Evolutionary conservation across 192 early-diverging fungal genomes (phyloP).

Genomic region (Rhizophagus clarus): DNA sequence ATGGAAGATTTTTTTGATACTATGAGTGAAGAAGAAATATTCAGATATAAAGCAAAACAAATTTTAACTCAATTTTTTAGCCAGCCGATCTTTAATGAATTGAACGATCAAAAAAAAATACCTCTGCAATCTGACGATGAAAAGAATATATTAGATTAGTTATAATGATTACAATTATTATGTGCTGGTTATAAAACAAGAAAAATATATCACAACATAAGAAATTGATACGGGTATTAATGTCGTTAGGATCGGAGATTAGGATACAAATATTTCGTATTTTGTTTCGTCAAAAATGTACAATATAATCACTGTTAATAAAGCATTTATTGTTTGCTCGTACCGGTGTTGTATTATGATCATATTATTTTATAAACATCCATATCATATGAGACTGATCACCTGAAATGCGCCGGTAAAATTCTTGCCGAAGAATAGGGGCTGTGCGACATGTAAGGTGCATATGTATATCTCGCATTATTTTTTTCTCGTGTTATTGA

Average conservation of each 20-base stretch:
- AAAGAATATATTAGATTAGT: conserved; percentile 5
- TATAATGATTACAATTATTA: conserved; percentile 8
- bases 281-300: background rate
- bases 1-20: conserved; percentile 20
- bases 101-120: background rate
- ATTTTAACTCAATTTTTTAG: conserved; percentile 1
- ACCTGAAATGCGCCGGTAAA: too few relatives aligned
- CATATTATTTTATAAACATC: too few relatives aligned
- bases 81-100: conserved; percentile 1
- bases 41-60: background rate
- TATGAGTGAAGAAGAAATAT: conserved; percentile 7
- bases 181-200: background rate
- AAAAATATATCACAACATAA: too few relatives aligned
- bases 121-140: background rate
- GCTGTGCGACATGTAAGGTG: too few relatives aligned
- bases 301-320: conserved; percentile 10
- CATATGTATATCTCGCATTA: too few relatives aligned
- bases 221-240: too few relatives aligned
- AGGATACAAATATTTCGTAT: background rate
- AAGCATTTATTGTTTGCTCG: conserved; percentile 1
- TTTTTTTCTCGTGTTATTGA: too few relatives aligned
- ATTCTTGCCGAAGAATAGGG: too few relatives aligned
- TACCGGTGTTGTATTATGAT: background rate
- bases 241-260: too few relatives aligned
- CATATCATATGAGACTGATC: too few relatives aligned